Base-by-base conservation (phyloP, 2,329 filamentous ascomycete genomes). In the Pestalotiopsis sp. region DNA sequence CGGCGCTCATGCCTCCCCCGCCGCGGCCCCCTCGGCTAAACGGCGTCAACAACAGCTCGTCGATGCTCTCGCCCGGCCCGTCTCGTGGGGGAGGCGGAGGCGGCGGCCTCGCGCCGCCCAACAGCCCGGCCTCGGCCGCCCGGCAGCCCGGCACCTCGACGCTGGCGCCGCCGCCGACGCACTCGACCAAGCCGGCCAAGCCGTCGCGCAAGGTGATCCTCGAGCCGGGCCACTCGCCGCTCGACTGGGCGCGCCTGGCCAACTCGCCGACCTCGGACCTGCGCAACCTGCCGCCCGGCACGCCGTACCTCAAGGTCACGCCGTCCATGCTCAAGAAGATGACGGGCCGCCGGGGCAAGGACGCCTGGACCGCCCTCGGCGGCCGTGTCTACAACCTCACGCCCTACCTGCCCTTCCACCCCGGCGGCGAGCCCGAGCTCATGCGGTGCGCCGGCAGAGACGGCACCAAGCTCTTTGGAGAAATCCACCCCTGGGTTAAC, bases 331-430 rank as follows among this genome's bases (percentile, higher is more conserved):
- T 99, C 13, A 92, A 91, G 77, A 81, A 84, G 52, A 90, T 94
- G 81, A 97, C 93, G 52, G 95, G 95, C 0, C 89, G 95, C 38
- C 93, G 92, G 77, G 94, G 94, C 9, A 91, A 88, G 70, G 93
- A 97, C 75, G 94, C 95, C 0, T 99, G 96, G 96, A 97, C 92
- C 70, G 93, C 90, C 1, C 91, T 97, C 70, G 92, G 93, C 70
- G 95, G 95, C 1, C 92, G 93, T 75, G 95, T 98, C 36, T 99
- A 98, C 82, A 98, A 98, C 76, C 91, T 99, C 68, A 92, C 91
- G 0, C 94, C 95, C 0, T 99, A 98, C 77, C 78, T 94, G 45
- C 90, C 92, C 1, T 99, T 94, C 77, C 96, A 99, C 79, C 96
- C 96, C 0, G 96, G 96, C 25, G 96, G 93, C 9, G 88, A 91